A percentile compares a stretch with the other conserved stretches of the same genome.
These are phyloP conservation scores for Berberis thunbergii DNA, from an alignment of 164 flowering plant genomes.

Conservation along the genomic window DNA sequence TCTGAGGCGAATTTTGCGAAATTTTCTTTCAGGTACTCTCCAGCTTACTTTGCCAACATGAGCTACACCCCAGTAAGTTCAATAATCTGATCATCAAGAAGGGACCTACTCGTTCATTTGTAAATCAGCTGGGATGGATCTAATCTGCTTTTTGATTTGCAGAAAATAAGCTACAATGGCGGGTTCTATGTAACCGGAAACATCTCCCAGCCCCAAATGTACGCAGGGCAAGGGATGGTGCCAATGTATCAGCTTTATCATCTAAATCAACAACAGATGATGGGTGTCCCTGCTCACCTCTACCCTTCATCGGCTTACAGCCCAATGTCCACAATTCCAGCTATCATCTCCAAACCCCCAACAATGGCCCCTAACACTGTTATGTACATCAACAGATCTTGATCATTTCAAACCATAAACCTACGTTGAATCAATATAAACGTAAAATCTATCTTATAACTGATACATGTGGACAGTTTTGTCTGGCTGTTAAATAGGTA, in stretches of 20 bases:
- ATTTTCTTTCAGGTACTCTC: conserved; percentile 40
- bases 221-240: conserved; percentile 63
- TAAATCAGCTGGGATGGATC: no score
- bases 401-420: neutral
- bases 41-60: conserved; percentile 48
- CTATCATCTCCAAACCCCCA: conserved; percentile 60
- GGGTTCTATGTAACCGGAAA: conserved; percentile 58
- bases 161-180: conserved; percentile 51
- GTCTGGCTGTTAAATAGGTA: conserved; percentile 70
- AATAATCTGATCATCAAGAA: no score
- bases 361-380: conserved; percentile 51
- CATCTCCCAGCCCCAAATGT: conserved; percentile 45
- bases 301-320: conserved; percentile 24
- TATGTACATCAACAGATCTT: neutral
- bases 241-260: conserved; percentile 71
- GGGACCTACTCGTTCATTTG: no score
- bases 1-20: no score
- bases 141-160: neutral
- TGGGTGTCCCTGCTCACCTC: conserved; percentile 63
- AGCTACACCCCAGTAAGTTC: conserved; percentile 52
- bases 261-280: conserved; percentile 50
- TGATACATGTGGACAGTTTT: conserved; percentile 42
- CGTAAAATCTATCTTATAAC: conserved; percentile 20
- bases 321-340: conserved; percentile 42
- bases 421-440: neutral